Percentiles rank a stretch among this genome's conserved stretches.
phyloP scores from a whole-genome alignment of 148 eudicot species.

The Rheum nobile region DNA sequence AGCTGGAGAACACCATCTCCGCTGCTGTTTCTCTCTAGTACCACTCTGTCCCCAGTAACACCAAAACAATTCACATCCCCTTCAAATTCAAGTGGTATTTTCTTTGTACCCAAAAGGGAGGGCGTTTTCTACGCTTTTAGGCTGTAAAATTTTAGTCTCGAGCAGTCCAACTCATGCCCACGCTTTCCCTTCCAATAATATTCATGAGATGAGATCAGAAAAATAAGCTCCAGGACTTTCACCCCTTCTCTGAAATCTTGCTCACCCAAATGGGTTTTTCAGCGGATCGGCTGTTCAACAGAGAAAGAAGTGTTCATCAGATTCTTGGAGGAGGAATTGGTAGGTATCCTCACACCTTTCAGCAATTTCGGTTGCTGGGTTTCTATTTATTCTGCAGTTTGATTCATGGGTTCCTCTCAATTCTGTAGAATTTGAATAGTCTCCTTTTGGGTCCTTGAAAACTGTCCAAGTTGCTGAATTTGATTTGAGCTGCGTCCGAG shows the following conservation, averaged over 20 bases:
- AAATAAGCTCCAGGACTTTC: background rate
- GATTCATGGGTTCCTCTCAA: background rate
- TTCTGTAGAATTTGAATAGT: background rate
- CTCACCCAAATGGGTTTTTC: constrained; percentile 38
- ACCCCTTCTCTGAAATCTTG: background rate
- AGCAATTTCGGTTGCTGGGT: background rate
- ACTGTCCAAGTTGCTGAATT: no score
- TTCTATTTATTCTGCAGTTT: background rate
- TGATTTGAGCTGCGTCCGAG: no score
- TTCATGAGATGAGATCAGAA: background rate
- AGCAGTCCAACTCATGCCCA: background rate
- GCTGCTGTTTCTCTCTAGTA: background rate
- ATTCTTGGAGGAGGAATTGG: constrained; percentile 70
- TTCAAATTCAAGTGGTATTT: background rate
- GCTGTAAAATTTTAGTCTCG: background rate
- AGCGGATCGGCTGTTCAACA: constrained; percentile 40
- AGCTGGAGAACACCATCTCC: constrained; percentile 4
- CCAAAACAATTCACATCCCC: background rate
- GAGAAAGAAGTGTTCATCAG: constrained; percentile 60
- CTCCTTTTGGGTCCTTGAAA: no score
- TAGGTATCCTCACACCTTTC: constrained; percentile 14
- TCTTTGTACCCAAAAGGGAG: background rate
- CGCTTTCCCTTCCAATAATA: background rate
- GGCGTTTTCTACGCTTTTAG: background rate
- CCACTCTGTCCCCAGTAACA: background rate